Conservation (phyloP, 2,329 filamentous ascomycete species). For the Pyrenophora teres region DNA sequence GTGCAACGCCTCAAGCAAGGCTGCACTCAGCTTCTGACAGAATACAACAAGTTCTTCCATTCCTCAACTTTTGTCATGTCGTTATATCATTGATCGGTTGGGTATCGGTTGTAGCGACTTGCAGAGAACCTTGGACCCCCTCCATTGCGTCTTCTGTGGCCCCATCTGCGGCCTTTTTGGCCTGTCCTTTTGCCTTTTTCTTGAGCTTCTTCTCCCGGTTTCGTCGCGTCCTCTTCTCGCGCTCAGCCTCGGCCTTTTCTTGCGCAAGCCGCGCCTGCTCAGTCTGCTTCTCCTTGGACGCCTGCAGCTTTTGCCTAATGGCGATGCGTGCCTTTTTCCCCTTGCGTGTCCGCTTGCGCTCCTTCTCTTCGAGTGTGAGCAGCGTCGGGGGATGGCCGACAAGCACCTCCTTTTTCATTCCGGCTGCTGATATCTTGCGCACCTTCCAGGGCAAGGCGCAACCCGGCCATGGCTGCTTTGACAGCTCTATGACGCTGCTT, state of each 20-base stretch:
- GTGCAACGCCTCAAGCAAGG: no score
- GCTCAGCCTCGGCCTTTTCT: conserved; percentile 42
- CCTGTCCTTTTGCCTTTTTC: conserved; percentile 43
- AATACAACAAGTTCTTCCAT: no score
- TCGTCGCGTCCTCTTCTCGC: conserved; percentile 43
- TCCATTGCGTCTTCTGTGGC: conserved; percentile 2
- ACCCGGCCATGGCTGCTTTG: conserved; percentile 40
- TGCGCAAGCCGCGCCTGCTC: conserved; percentile 32
- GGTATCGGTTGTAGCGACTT: not conserved
- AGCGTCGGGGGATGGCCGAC: conserved; percentile 34
- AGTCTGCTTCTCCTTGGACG: conserved; percentile 28
- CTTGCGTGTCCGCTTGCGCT: conserved; percentile 37
- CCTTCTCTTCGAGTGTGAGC: conserved; percentile 27
- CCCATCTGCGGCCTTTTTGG: conserved; percentile 32
- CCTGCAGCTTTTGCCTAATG: conserved; percentile 39
- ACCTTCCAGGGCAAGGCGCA: conserved; percentile 46
- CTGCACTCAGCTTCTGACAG: no score
- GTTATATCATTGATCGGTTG: not conserved
- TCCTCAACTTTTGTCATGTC: not conserved
- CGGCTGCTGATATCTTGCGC: conserved; percentile 32
- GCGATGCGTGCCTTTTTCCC: conserved; percentile 45
- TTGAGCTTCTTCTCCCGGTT: conserved; percentile 48
- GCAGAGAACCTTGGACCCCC: not conserved
- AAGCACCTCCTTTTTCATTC: conserved; percentile 38
- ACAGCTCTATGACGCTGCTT: conserved; percentile 33